These are phyloP conservation scores for Fraxinus pennsylvanica DNA, from an alignment of 257 asterid species.

Conservation along the genomic window DNA sequence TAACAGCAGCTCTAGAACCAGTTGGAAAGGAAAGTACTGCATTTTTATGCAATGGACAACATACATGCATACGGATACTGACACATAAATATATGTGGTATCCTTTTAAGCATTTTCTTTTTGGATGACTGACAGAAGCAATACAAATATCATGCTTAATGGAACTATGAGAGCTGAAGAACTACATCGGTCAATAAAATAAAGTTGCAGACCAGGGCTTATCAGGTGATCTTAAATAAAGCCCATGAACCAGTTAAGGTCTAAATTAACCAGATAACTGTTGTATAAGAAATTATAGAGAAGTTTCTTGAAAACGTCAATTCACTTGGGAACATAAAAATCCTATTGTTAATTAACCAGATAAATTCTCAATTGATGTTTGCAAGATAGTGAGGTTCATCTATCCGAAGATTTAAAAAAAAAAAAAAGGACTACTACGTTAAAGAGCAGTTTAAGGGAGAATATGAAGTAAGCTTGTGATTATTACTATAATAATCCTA, in stretches of 20 bases:
- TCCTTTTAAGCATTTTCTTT: slow-evolving; percentile 5
- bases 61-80: slow-evolving; percentile 10
- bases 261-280: slow-evolving; percentile 16
- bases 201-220: not conserved
- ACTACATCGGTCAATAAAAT: slow-evolving; percentile 4
- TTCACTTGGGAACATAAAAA: not conserved
- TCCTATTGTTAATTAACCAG: not conserved
- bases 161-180: slow-evolving; percentile 5
- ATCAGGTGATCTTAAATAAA: slow-evolving; percentile 5
- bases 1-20: slow-evolving; percentile 14
- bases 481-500: not conserved
- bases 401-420: not conserved
- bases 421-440: slow-evolving; percentile 8
- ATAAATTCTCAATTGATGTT: slow-evolving; percentile 7
- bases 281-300: not conserved
- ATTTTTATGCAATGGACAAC: slow-evolving; percentile 5
- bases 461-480: not conserved
- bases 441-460: slow-evolving; percentile 4
- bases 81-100: slow-evolving; percentile 10
- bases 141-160: not conserved
- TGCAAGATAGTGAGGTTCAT: slow-evolving; percentile 7
- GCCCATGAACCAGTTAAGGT: slow-evolving; percentile 19
- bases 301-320: not conserved
- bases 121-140: not conserved
- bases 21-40: slow-evolving; percentile 7